Evolutionary conservation across 139 green algal species (phyloP), one percentile per base, ranked within the genome.

Genomic region (Asterochloris sp.): DNA sequence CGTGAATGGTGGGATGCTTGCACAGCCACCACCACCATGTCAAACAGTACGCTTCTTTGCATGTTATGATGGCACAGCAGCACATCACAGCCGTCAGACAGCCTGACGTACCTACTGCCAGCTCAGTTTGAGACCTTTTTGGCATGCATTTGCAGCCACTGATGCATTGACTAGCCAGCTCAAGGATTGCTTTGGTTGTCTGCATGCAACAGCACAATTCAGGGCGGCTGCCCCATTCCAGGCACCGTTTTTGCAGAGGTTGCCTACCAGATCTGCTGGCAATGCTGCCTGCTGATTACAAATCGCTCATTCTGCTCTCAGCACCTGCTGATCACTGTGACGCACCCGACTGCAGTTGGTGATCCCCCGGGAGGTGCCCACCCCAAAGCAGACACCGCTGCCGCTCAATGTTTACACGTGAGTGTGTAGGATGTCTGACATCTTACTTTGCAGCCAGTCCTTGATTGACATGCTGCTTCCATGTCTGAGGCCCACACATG

Each of bases 321-420:
- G 19, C 17, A 71, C 19, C 17, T 71, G 21, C 21, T 21, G 21
- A 26, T 2, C n/a, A 10, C 1, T 10, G 4, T 28, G 19, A 9
- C 19, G 67, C 62, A 23, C 38, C n/a, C 24, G 12, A 29, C 0
- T 83, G 80, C 80, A 86, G 80, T 84, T 93, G 15, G 89, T 95
- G 60, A 61, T 69, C 60, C 68, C 82, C 67, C 69, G 80, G 68
- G 29, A 84, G 54, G 86, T 92, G 61, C 83, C 89, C 16, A 79
- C 76, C 15, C 77, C 75, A 29, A 87, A 89, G 66, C 17, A 82
- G 10, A 88, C 86, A 19, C 81, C 73, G 29, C 78, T 94, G 28
- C 88, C 90, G 0, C 85, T 91, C 13, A 71, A 79, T 19, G 90
- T 89, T 23, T 92, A 94, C 87, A 89, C 90, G 86, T 86, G 69